Evolutionary conservation across 192 early-diverging fungal genomes (phyloP), one percentile per base, ranked within the genome.

Genomic region (Lobulomyces angularis): DNA sequence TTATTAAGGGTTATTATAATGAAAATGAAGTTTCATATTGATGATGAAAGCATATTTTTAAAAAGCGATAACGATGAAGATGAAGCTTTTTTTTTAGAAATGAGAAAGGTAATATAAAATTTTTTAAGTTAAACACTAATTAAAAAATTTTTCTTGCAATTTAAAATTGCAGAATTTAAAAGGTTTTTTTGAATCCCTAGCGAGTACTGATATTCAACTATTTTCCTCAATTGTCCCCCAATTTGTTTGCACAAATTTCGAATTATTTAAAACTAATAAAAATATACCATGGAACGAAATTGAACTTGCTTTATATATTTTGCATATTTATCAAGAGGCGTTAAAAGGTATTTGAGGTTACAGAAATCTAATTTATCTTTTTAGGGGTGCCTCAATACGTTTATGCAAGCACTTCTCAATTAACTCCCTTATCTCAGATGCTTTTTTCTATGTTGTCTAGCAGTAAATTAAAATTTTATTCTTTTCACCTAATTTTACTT

Each of bases 11-110:
- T 76, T 0, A 58, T 92, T 27, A 72, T 88, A 9, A 54, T 74
- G 23, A 92, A 92, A 69, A 83, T 91, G 74, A 86, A 87, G 64
- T 92, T 88, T 47, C 72, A 84, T 60, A 81, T 86, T 23, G 85
- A 88, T 34, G 83, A 79, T 39, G 67, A 78, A 5, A 84, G 75
- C 71, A 71, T 67, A 11, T 59, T 69, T 42, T n/a, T n/a, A n/a
- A 82, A 71, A 16, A 80, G 70, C 11, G 82, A 78, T 18, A 73
- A 76, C 41, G 83, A 77, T 31, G 82, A 84, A 35, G 75, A 76
- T 45, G 88, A 87, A 50, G 80, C 81, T 3, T 30, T 73, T n/a
- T 84, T 84, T 48, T 48, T 59, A 5, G 77, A 81, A 40, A 55
- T 84, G 60, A 54, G 81, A 32, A 74, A 80, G 57, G 80, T 80